Conservation (phyloP, 129 eudicot species). For the Pulicaria dysenterica region DNA sequence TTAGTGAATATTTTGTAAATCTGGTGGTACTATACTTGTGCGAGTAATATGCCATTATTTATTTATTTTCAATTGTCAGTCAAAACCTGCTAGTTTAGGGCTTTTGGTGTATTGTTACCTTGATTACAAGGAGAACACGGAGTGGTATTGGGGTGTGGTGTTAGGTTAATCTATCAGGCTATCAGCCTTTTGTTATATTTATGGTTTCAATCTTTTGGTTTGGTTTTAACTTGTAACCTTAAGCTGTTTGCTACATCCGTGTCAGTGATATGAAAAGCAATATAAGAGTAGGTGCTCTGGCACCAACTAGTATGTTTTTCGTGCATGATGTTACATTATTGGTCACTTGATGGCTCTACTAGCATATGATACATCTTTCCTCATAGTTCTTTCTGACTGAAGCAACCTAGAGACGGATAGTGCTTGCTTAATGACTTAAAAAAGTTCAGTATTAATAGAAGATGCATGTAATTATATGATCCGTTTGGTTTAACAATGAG, state of each 20-base stretch:
- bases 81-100: constrained; percentile 6
- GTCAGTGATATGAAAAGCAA: neutral
- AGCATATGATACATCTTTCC: neutral
- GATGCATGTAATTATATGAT: neutral
- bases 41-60: neutral
- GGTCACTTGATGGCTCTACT: neutral
- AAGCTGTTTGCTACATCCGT: neutral
- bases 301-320: neutral
- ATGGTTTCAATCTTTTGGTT: neutral
- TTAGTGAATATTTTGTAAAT: neutral
- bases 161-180: neutral
- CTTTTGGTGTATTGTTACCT: constrained; percentile 12
- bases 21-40: neutral
- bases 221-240: neutral
- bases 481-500: neutral
- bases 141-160: neutral
- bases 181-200: neutral
- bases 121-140: neutral
- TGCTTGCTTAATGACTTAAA: neutral
- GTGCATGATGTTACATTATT: constrained; percentile 1
- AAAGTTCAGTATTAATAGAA: neutral
- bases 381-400: neutral
- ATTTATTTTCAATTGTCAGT: neutral
- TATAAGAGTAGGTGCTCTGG: neutral
- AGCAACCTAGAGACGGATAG: neutral